Conservation (phyloP, 139 green algal genomes). For the Asterochloris erici region DNA sequence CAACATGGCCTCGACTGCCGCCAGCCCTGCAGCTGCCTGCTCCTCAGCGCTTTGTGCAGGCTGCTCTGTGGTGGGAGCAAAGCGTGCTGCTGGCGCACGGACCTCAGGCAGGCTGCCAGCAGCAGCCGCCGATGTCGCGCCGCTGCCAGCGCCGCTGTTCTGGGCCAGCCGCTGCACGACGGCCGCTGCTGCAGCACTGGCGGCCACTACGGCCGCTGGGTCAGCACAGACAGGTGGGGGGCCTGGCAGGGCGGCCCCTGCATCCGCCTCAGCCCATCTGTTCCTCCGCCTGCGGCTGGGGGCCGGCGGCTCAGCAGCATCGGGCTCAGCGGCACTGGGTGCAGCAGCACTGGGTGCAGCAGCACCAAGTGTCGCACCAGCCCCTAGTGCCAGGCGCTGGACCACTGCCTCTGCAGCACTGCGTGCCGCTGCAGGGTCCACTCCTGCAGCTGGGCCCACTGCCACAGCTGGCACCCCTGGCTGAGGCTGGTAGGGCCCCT, state of each 20-base stretch:
- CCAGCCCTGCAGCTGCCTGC: slow-evolving; percentile 7
- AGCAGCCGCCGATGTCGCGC: no score
- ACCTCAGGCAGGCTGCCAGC: neutral
- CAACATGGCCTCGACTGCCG: slow-evolving; percentile 13
- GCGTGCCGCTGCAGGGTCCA: no score
- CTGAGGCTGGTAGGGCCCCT: no score
- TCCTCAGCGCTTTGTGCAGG: slow-evolving; percentile 5
- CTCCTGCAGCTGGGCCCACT: no score
- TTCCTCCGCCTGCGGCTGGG: slow-evolving; percentile 7
- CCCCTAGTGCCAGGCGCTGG: no score
- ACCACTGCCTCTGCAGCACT: no score
- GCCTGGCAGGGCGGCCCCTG: neutral
- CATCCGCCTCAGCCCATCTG: slow-evolving; percentile 4
- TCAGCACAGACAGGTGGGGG: neutral
- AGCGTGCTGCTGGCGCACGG: neutral
- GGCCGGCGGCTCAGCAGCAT: neutral
- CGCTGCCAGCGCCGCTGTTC: no score
- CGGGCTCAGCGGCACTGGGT: neutral
- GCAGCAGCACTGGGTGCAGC: neutral
- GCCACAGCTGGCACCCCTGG: no score
- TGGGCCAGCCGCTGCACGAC: no score
- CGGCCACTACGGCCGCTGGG: neutral
- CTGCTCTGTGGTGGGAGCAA: neutral
- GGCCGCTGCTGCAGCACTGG: neutral
- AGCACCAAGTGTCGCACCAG: neutral